These are phyloP conservation scores for Conidiobolus incongruus DNA, from an alignment of 371 early-diverging fungal genomes.

Conservation along the genomic window DNA sequence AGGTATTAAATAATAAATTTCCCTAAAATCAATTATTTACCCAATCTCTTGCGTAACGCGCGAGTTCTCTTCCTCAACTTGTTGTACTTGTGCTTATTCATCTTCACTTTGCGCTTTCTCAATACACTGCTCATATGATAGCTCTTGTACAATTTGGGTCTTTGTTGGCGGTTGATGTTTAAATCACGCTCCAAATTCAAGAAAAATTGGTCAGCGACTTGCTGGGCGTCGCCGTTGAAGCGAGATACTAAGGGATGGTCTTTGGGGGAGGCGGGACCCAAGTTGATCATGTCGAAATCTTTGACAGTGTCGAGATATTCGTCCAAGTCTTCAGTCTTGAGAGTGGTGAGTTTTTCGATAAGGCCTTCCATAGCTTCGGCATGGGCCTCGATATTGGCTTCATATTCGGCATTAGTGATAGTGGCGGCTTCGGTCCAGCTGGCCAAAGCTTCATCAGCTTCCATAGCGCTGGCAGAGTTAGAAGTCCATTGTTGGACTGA, in stretches of 20 bases:
- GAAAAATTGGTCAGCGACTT: neutral
- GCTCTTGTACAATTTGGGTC: neutral
- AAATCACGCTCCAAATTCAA: neutral
- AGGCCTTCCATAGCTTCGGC: neutral
- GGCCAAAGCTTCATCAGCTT: no score
- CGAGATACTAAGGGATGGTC: neutral
- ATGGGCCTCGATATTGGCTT: neutral
- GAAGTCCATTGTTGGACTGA: neutral
- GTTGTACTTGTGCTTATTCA: constrained; percentile 74
- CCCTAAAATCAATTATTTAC: no score
- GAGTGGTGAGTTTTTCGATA: neutral
- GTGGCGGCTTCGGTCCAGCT: no score
- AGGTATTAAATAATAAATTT: no score
- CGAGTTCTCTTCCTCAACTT: constrained; percentile 59
- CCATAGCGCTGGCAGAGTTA: no score
- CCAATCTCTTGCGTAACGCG: constrained; percentile 50
- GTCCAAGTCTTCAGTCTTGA: neutral
- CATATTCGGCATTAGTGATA: neutral
- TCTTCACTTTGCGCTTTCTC: constrained; percentile 58
- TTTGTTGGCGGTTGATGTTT: neutral
- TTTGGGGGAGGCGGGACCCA: neutral
- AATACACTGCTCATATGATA: constrained; percentile 29
- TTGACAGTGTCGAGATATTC: neutral
- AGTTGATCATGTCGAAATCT: neutral
- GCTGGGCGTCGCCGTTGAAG: neutral